Percentiles rank a stretch among this genome's conserved stretches.
phyloP scores from a whole-genome alignment of 345 rosid species.

The Gossypium arboreum region DNA sequence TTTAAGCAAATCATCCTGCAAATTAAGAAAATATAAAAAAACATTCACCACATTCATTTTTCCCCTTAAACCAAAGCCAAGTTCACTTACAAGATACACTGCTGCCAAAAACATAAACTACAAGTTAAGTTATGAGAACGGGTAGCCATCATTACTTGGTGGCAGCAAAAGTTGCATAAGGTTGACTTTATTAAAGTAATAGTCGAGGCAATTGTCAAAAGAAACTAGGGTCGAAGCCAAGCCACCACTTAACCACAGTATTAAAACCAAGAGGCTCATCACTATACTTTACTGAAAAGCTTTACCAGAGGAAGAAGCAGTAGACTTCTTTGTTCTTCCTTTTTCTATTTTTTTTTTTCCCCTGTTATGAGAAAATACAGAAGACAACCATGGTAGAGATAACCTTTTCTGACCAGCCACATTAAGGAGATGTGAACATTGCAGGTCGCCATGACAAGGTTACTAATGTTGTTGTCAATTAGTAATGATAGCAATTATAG shows the following conservation, averaged over 20 bases:
- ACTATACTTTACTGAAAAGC: not conserved
- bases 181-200: not conserved
- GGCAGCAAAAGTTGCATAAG: not conserved
- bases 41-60: not conserved
- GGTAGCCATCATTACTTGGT: not conserved
- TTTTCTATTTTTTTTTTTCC: too few relatives aligned
- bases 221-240: not conserved
- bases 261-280: not conserved
- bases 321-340: not conserved
- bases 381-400: not conserved
- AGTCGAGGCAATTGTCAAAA: not conserved
- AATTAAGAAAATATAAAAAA: conserved; percentile 14
- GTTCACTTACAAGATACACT: not conserved
- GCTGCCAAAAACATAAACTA: not conserved
- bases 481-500: not conserved
- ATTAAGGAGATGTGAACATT: not conserved
- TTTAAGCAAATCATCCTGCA: conserved; percentile 88
- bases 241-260: not conserved
- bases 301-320: conserved; percentile 31
- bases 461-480: conserved; percentile 27
- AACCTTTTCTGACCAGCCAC: conserved; percentile 12
- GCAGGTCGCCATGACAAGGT: not conserved
- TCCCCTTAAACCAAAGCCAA: not conserved
- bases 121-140: not conserved
- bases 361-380: conserved; percentile 24